Evolutionary conservation across 2,329 filamentous ascomycete genomes (phyloP).

Genomic region (Didymella lethalis): DNA sequence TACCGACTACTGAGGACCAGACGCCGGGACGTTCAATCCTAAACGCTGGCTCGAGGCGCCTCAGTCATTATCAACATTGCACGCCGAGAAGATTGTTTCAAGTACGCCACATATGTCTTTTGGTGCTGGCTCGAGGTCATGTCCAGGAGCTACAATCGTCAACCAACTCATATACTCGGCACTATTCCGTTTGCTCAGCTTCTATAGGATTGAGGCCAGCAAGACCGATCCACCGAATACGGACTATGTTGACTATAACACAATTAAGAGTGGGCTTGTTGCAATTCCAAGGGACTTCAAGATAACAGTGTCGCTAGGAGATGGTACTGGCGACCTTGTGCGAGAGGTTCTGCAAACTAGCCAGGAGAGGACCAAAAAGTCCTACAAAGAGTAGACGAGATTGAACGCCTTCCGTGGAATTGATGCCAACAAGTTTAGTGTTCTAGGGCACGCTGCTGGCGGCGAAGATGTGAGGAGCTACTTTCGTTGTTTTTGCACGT

Average conservation of each 20-base stretch:
- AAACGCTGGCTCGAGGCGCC: not conserved
- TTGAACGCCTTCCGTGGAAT: not conserved
- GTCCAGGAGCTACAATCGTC: not conserved
- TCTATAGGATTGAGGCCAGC: not conserved
- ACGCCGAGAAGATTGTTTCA: not conserved
- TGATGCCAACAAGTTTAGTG: not conserved
- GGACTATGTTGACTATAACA: not conserved
- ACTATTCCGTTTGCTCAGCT: not conserved
- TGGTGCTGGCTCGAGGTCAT: not conserved
- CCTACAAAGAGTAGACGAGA: not conserved
- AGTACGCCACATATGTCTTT: not conserved
- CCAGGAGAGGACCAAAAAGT: not conserved
- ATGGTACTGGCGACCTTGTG: not conserved
- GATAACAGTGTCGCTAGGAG: not conserved
- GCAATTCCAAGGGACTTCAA: not conserved
- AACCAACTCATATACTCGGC: not conserved
- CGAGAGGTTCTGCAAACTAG: not conserved
- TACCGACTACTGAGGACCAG: not conserved
- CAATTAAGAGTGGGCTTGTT: not conserved
- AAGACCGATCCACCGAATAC: not conserved
- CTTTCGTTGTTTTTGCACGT: not conserved
- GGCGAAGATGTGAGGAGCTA: not conserved
- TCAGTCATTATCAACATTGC: not conserved
- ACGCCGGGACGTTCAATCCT: not conserved
- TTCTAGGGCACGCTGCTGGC: not conserved